Evolutionary conservation across 169 alveolate species (phyloP), one percentile per base, ranked within the genome.

Genomic region (Amoebophrya sp.): DNA sequence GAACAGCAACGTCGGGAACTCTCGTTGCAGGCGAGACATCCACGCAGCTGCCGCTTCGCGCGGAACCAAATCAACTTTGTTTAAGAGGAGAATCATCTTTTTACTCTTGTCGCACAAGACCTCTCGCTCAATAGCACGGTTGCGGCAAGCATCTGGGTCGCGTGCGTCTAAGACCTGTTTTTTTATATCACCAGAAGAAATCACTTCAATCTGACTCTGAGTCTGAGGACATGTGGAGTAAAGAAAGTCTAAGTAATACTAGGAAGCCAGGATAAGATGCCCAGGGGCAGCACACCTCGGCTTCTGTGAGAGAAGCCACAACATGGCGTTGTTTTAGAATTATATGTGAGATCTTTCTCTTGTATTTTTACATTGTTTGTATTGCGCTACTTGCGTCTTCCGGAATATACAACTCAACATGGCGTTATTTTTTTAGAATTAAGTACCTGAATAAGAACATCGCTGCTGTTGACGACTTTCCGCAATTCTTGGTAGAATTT

Each of bases 21-120:
- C 94, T 10, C 91, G 93, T 90, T 93, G 91, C 93, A 95, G 92
- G 24, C 93, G 91, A 89, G 53, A 89, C 78, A 94, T 90, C 96
- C 96, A 96, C 41, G 93, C 92, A 40, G 89, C 93, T 3, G 93
- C 96, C 24, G 94, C 95, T 40, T 96, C 95, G 39, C 96, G 94
- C n/a, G 99, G 99, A 39, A 98, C 97, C 93, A 98, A 94, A 94
- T 98, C 99, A 18, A 98, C 96, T 93, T 98, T 98, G 94, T 97
- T 98, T 90, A 98, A 93, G 76, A 98, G 96, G 38, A 98, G 93
- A 55, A 98, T 95, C 36, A 98, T 93, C 93, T 95, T 97, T 93
- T 98, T 98, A 33, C 97, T 97, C 83, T 92, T 65, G 33, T 29
- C 18, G 83, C 83, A 65, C 36, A 65, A 26, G 33, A 65, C 83